Percentiles rank a stretch among this genome's conserved stretches.
Conservation (phyloP, 2,329 filamentous ascomycete species). For the Talaromyces sp. region DNA sequence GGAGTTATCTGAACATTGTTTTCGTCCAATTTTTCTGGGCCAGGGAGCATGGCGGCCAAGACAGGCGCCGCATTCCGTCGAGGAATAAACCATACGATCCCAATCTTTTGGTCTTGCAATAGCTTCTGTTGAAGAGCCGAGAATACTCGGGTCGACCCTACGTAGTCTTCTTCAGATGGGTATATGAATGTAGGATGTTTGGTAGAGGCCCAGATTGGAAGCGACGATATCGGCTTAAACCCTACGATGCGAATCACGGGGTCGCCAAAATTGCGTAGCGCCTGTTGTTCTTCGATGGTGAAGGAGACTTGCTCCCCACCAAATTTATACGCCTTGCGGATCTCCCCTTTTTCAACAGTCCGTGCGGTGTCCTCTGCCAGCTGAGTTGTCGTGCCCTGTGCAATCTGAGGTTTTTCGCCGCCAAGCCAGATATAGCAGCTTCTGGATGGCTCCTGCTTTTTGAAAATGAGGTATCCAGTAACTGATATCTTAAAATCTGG, state of each 20-base stretch:
- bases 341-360: slow-evolving; percentile 72
- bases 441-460: slow-evolving; percentile 73
- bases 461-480: slow-evolving; percentile 86
- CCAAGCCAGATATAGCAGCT: slow-evolving; percentile 85
- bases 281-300: slow-evolving; percentile 73
- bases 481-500: slow-evolving; percentile 82
- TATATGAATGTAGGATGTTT: slow-evolving; percentile 91
- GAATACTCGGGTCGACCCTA: slow-evolving; percentile 91
- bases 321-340: slow-evolving; percentile 93
- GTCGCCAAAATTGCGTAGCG: slow-evolving; percentile 73
- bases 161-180: slow-evolving; percentile 81
- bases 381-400: slow-evolving; percentile 65
- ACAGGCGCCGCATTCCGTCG: slow-evolving; percentile 74
- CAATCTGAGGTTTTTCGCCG: slow-evolving; percentile 81
- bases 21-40: slow-evolving; percentile 61
- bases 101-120: slow-evolving; percentile 72
- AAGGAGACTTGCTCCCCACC: slow-evolving; percentile 88
- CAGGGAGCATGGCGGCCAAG: slow-evolving; percentile 77
- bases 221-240: slow-evolving; percentile 74
- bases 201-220: slow-evolving; percentile 79
- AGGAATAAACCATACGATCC: slow-evolving; percentile 82
- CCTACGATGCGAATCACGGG: slow-evolving; percentile 85
- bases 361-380: slow-evolving; percentile 73
- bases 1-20: slow-evolving; percentile 67
- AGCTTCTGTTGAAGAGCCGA: slow-evolving; percentile 87